These are phyloP conservation scores for Populus simonii DNA, from an alignment of 345 rosid species.

Conservation along the genomic window DNA sequence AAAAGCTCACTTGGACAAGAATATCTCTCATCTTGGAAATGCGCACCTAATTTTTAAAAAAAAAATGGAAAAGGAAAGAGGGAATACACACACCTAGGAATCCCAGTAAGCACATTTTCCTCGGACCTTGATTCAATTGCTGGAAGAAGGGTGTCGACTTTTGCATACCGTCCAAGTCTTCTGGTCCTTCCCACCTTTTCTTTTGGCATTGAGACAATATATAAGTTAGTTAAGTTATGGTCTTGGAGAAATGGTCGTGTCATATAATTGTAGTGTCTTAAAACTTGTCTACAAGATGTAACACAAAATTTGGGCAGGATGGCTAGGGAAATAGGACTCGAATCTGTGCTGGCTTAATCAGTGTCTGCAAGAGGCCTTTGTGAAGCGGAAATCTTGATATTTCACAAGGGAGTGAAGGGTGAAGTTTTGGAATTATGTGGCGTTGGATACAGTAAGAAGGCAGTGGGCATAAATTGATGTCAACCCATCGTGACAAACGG, in stretches of 20 bases:
- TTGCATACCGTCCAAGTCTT: background rate
- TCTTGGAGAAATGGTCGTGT: background rate
- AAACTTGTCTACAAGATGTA: conserved; percentile 14
- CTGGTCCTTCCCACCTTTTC: background rate
- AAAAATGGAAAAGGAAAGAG: background rate
- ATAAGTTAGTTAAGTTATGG: conserved; percentile 3
- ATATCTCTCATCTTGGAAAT: conserved; percentile 1
- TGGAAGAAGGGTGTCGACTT: background rate
- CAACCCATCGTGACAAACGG: conserved; percentile 30
- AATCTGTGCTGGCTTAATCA: conserved; percentile 27
- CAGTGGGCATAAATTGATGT: conserved; percentile 40
- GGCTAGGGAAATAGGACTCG: conserved; percentile 26
- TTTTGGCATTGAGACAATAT: background rate
- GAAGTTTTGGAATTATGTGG: conserved; percentile 1
- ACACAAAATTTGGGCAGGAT: conserved; percentile 24
- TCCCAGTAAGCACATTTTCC: conserved; percentile 5
- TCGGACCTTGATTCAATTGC: background rate
- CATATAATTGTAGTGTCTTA: background rate
- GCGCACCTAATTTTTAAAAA: background rate
- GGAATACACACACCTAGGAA: background rate
- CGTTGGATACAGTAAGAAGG: conserved; percentile 4
- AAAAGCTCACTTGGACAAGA: background rate
- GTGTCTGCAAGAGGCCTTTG: conserved; percentile 35
- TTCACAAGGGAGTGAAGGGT: conserved; percentile 11
- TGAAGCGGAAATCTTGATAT: conserved; percentile 30